Base-by-base conservation (phyloP, 495 filamentous ascomycete genomes). In the Hypoxylon crocopeplum region DNA sequence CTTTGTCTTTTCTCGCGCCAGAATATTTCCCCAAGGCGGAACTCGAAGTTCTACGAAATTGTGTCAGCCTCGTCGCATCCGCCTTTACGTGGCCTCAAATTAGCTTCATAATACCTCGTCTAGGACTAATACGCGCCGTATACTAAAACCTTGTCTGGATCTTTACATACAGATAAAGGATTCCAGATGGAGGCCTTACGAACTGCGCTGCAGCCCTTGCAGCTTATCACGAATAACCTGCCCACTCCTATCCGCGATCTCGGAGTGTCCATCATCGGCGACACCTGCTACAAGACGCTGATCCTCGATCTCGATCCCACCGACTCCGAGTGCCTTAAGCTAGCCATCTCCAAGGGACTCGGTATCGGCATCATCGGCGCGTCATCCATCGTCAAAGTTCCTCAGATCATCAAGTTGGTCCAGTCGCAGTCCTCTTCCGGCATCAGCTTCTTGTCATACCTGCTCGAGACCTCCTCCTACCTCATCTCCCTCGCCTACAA, bases 401-500 rank as follows among this genome's bases (percentile, higher is more conserved):
- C 94, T 0, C 94, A 97, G 75, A 92, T 98, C 72, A 70, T 97
- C 72, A 97, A 97, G 79, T 85, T 97, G 42, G 73, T 95, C 64
- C 73, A 78, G 60, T 93, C 92, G 27, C 79, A 85, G 48, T 95
- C 90, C 21, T 85, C 90, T 7, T 82, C 82, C 47, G 94, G 93
- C 64, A 81, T 98, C 53, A 90, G 86, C 51, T 96, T 97, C 79
- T 83, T 94, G 32, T 87, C 88, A 22, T 97, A 96, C 75, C 81
- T 91, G 33, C 90, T 98, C 71, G 94, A 98, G 74, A 96, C 92
- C 7, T 79, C 85, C 56, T 83, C 84, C 62, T 89, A 92, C 73
- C 80, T 97, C 46, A 93, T 94, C 75, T 88, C 85, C 2, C 82
- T 98, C 34, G 89, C 88, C 22, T 98, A 98, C 77, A 94, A 94